Evolutionary conservation across 169 alveolate species (phyloP), one percentile per base, ranked within the genome.

Genomic region (Plasmodium malariae): DNA sequence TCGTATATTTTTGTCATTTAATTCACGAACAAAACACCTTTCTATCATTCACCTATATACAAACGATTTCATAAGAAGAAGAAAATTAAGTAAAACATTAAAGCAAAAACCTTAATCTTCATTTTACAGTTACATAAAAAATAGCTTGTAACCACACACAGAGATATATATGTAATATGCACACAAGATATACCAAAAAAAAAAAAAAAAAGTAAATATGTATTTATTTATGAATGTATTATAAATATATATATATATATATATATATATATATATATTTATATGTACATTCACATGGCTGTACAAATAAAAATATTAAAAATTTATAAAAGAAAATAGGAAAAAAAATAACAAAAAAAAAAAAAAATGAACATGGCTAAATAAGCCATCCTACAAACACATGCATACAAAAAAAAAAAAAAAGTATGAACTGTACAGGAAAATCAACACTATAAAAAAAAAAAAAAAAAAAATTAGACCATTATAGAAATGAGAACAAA

Each of bases 331-430:
- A 32, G 21, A 49, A 21, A 26, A 32, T 49, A 40, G 30, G 30
- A 19, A 26, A 45, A 11, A 72, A 48, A 72, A 72, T 55, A 60
- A 55, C 28, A 71, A 71, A 71, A 71, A 26, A 72, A 72, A 72
- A 62, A 30, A 32, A 34, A 63, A 2, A 11, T 30, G 26, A 30
- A 59, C 26, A 59, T n/a, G 6, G 21, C 30, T 55, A 55, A 55
- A 55, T 19, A 55, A 55, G 21, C 21, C 21, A 55, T 55, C 67
- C 74, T 54, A 63, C 68, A 76, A 74, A 76, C 32, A 62, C 89
- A 76, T 76, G 89, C 89, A 76, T 63, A 43, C 40, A 74, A 19
- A 32, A 62, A 62, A 57, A n/a, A n/a, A 78, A 36, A 55, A 78
- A 78, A 34, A 1, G 48, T 69, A 14, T 62, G 57, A 78, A 36